These are phyloP conservation scores for Gyromitra esculenta DNA, from an alignment of 2,329 filamentous ascomycete genomes.

Conservation along the genomic window DNA sequence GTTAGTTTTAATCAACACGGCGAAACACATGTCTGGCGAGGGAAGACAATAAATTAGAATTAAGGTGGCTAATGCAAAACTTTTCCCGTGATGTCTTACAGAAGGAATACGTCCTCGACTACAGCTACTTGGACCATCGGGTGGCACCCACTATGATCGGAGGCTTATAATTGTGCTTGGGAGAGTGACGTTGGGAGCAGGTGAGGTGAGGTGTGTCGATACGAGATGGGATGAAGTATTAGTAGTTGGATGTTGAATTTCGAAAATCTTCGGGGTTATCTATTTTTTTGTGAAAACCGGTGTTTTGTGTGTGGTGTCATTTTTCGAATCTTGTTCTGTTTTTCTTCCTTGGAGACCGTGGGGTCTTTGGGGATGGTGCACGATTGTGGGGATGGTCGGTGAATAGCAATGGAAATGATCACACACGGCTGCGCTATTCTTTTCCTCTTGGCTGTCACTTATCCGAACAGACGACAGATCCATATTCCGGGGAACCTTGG, in stretches of 20 bases:
- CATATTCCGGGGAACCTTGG: not conserved
- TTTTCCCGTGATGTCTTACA: conserved; percentile 53
- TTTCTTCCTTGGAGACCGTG: not conserved
- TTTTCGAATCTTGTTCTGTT: not conserved
- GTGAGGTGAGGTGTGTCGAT: conserved; percentile 11
- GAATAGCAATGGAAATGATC: conserved; percentile 24
- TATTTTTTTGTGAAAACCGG: conserved; percentile 20
- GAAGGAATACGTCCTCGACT: conserved; percentile 66
- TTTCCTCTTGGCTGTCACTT: not conserved
- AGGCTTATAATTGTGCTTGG: conserved; percentile 37
- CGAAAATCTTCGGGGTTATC: conserved; percentile 23
- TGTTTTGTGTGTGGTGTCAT: conserved; percentile 16
- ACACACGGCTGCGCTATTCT: conserved; percentile 2
- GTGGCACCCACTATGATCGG: conserved; percentile 48
- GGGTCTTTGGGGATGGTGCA: not conserved
- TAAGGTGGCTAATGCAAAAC: conserved; percentile 35
- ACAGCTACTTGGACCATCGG: conserved; percentile 63
- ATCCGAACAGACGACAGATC: not conserved
- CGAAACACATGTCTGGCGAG: conserved; percentile 46
- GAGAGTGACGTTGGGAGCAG: conserved; percentile 13
- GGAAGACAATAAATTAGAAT: conserved; percentile 49
- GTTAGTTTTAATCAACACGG: conserved; percentile 58
- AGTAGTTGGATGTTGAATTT: conserved; percentile 20
- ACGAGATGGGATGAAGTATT: conserved; percentile 19
- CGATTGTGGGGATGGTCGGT: not conserved